Evolutionary conservation across 1,139 yeast species (phyloP).

Genomic region (Magnusiomyces magnusii): DNA sequence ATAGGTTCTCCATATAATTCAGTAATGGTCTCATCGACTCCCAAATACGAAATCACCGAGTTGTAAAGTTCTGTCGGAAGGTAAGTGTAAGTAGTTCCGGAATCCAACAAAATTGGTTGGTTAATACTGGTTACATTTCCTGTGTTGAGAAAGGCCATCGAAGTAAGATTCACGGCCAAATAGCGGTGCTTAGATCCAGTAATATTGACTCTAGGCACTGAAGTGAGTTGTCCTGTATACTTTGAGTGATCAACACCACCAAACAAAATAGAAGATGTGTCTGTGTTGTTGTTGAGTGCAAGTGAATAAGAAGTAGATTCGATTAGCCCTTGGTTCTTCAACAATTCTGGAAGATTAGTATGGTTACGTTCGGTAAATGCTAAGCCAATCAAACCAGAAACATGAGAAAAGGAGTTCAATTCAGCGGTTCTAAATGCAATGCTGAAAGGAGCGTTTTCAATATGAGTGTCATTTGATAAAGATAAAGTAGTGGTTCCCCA

Average conservation of each 20-base stretch:
- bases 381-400: slow-evolving; percentile 1
- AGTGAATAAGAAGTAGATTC: background rate
- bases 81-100: slow-evolving; percentile 13
- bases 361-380: background rate
- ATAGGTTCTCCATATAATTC: background rate
- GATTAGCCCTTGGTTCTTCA: background rate
- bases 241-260: slow-evolving; percentile 52
- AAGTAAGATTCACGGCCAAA: slow-evolving; percentile 9
- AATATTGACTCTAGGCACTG: slow-evolving; percentile 23
- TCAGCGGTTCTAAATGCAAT: background rate
- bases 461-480: background rate
- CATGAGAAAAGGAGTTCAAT: background rate
- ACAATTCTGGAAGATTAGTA: background rate
- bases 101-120: slow-evolving; percentile 7
- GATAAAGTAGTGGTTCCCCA: background rate
- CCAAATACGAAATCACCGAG: slow-evolving; percentile 7
- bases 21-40: slow-evolving; percentile 7
- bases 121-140: background rate
- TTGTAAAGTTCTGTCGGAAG: slow-evolving; percentile 9
- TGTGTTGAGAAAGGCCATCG: background rate
- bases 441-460: background rate
- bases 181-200: background rate
- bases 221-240: slow-evolving; percentile 40
- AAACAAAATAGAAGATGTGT: slow-evolving; percentile 43
- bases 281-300: background rate